Evolutionary conservation across 805 yeast species (phyloP).

Genomic region (Tetrapisispora fleetii): DNA sequence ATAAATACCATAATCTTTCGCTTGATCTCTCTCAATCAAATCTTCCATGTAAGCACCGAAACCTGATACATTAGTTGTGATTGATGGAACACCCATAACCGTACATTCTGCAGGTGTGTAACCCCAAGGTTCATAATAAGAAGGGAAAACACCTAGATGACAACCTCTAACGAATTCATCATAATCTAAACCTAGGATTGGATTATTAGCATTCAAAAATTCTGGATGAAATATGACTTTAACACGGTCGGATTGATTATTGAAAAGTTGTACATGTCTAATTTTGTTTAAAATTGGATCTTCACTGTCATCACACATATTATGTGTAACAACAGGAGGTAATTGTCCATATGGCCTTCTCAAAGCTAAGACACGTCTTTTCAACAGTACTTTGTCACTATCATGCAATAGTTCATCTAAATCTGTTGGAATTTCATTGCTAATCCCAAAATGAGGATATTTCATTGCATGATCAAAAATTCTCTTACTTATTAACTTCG

Average conservation of each 20-base stretch:
- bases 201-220: slow-evolving; percentile 88
- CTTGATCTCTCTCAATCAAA: slow-evolving; percentile 66
- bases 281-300: slow-evolving; percentile 91
- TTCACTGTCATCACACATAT: slow-evolving; percentile 83
- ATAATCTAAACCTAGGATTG: slow-evolving; percentile 84
- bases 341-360: slow-evolving; percentile 61
- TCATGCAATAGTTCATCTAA: slow-evolving; percentile 77
- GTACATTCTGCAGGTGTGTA: slow-evolving; percentile 99
- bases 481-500: slow-evolving; percentile 74
- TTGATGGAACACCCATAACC: slow-evolving; percentile 97
- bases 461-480: slow-evolving; percentile 85
- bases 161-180: slow-evolving; percentile 98
- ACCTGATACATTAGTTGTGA: slow-evolving; percentile 91
- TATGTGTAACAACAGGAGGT: slow-evolving; percentile 96
- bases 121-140: slow-evolving; percentile 99
- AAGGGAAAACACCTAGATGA: slow-evolving; percentile 96
- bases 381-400: slow-evolving; percentile 78
- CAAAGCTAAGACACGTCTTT: slow-evolving; percentile 86
- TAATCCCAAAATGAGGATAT: slow-evolving; percentile 38
- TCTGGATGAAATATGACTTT: slow-evolving; percentile 97
- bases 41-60: slow-evolving; percentile 99
- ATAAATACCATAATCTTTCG: slow-evolving; percentile 93
- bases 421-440: slow-evolving; percentile 60
- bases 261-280: slow-evolving; percentile 84
- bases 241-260: slow-evolving; percentile 81